Evolutionary conservation across 2,329 filamentous ascomycete genomes (phyloP).

Genomic region (Chaetomiaceae sp.): DNA sequence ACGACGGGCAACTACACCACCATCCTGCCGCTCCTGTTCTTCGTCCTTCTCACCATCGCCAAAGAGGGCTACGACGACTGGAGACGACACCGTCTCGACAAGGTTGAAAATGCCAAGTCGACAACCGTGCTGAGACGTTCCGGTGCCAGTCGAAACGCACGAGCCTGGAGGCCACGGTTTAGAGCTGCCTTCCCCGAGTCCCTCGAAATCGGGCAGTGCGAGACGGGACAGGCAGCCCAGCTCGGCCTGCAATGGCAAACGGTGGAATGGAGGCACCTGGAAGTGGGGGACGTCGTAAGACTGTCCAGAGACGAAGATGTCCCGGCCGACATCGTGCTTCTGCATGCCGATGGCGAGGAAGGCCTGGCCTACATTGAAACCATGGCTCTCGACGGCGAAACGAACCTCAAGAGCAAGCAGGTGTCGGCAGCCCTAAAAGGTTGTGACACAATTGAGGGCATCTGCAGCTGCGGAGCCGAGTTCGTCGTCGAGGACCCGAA

Average conservation of each 20-base stretch:
- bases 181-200: background rate
- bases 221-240: background rate
- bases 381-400: constrained; percentile 74
- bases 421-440: constrained; percentile 51
- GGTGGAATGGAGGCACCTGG: constrained; percentile 71
- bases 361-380: constrained; percentile 76
- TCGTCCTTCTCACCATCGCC: constrained; percentile 79
- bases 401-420: constrained; percentile 71
- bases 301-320: constrained; percentile 68
- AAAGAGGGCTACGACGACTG: constrained; percentile 93
- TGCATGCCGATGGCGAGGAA: constrained; percentile 70
- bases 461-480: constrained; percentile 51
- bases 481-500: constrained; percentile 71
- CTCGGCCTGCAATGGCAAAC: constrained; percentile 51
- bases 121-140: constrained; percentile 7
- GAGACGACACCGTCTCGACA: constrained; percentile 76
- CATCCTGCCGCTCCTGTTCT: constrained; percentile 73
- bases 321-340: constrained; percentile 72
- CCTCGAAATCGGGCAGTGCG: background rate
- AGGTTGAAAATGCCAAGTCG: constrained; percentile 62
- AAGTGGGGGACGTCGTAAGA: constrained; percentile 75
- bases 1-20: constrained; percentile 91
- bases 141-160: constrained; percentile 45
- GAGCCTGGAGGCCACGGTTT: constrained; percentile 18
- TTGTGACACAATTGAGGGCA: constrained; percentile 50